phyloP scores from a whole-genome alignment of 139 green algal species.

The Chlorella sp. region DNA sequence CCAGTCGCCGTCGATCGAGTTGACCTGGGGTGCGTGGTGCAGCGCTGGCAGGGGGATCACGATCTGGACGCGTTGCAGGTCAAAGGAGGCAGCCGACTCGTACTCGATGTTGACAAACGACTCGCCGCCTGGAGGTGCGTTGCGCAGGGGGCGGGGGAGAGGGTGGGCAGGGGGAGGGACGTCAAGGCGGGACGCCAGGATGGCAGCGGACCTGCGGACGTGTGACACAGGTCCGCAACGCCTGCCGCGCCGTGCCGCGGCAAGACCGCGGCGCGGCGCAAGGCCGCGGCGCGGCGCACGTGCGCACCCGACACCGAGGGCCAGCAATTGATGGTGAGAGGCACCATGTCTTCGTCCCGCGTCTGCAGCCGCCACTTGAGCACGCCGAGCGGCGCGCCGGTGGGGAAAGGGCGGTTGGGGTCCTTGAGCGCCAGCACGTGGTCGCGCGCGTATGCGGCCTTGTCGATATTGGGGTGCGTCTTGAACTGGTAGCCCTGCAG shows the following conservation, averaged over 20 bases:
- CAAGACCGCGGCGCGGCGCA: too few species aligned
- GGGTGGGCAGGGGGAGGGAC: too few species aligned
- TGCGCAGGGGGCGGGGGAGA: neutral
- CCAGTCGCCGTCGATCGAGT: constrained; percentile 85
- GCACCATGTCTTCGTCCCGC: constrained; percentile 61
- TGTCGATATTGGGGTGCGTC: constrained; percentile 99
- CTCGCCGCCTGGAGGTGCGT: constrained; percentile 54
- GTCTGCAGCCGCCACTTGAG: constrained; percentile 97
- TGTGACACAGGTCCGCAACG: too few species aligned
- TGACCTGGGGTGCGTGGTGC: constrained; percentile 38
- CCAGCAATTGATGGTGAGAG: constrained; percentile 95
- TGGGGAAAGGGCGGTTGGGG: constrained; percentile 91
- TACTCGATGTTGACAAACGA: constrained; percentile 99
- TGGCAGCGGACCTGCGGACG: too few species aligned
- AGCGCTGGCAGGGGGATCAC: constrained; percentile 80
- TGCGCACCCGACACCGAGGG: constrained; percentile 77
- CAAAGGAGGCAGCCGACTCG: constrained; percentile 77
- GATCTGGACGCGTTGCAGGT: constrained; percentile 94
- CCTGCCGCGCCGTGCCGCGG: too few species aligned
- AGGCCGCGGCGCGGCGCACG: too few species aligned
- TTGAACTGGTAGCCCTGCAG: constrained; percentile 99
- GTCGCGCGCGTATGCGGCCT: constrained; percentile 77
- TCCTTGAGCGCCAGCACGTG: constrained; percentile 92
- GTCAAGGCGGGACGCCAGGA: too few species aligned
- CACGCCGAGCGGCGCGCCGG: constrained; percentile 83